phyloP scores from a whole-genome alignment of 2,329 filamentous ascomycete species.

The Exophiala viscosa region DNA sequence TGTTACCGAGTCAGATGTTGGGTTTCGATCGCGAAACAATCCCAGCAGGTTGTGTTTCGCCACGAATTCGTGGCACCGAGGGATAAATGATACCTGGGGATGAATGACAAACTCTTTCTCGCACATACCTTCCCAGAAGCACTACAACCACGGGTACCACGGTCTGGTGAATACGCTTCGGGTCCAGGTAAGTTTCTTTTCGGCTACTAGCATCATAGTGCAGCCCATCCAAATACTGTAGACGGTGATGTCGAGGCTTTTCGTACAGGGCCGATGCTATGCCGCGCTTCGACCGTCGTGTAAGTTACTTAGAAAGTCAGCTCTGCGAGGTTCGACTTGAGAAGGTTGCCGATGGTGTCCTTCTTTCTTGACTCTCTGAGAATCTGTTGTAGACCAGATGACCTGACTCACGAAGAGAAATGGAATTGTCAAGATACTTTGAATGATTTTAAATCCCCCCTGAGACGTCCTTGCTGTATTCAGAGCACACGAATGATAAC shows the following conservation, averaged over 20 bases:
- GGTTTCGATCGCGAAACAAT: constrained; percentile 5
- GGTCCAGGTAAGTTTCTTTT: not conserved
- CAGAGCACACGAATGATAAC: not conserved
- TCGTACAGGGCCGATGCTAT: too few relatives aligned
- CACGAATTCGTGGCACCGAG: not conserved
- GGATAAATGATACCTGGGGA: not conserved
- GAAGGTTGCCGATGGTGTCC: too few relatives aligned
- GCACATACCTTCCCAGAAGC: not conserved
- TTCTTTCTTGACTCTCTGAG: not conserved
- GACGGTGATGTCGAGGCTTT: too few relatives aligned
- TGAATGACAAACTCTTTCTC: constrained; percentile 5
- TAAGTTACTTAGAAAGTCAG: too few relatives aligned
- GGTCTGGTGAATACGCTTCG: not conserved
- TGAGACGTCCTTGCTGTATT: not conserved
- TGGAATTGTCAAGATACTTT: constrained; percentile 8
- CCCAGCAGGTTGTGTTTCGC: not conserved
- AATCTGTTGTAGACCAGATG: not conserved
- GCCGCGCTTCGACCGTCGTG: too few relatives aligned
- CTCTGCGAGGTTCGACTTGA: too few relatives aligned
- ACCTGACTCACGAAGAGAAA: constrained; percentile 1
- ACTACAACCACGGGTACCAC: not conserved
- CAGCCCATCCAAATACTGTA: too few relatives aligned
- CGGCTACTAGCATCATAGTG: too few relatives aligned
- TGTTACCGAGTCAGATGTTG: constrained; percentile 12
- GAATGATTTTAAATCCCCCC: constrained; percentile 20